A percentile compares a stretch with the other conserved stretches of the same genome.
These are phyloP conservation scores for Jackrogersella minutella DNA, from an alignment of 495 filamentous ascomycete species.

Conservation along the genomic window DNA sequence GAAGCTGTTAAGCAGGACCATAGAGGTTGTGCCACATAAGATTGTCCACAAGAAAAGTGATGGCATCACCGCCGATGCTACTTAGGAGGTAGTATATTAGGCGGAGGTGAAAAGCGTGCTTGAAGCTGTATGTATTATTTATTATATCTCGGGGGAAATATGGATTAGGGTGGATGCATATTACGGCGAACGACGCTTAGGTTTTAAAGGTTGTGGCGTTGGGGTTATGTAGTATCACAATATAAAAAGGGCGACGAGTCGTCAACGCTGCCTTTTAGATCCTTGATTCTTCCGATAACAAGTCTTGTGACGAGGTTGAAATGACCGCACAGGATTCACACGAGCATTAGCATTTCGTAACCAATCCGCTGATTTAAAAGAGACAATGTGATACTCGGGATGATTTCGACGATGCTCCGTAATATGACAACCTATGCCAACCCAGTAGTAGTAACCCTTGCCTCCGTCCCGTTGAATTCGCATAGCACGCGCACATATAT, in stretches of 20 bases:
- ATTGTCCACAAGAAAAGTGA: constrained; percentile 41
- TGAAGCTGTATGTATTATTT: constrained; percentile 21
- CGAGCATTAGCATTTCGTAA: neutral
- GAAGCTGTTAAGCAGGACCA: constrained; percentile 73
- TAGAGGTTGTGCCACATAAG: constrained; percentile 67
- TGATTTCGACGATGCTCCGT: constrained; percentile 17
- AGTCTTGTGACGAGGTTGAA: neutral
- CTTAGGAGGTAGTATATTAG: constrained; percentile 28
- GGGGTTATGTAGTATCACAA: neutral
- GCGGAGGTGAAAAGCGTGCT: neutral
- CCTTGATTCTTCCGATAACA: neutral
- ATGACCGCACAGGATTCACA: neutral
- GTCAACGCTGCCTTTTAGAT: neutral
- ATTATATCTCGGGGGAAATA: constrained; percentile 10
- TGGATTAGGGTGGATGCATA: constrained; percentile 2
- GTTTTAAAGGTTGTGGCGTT: constrained; percentile 12
- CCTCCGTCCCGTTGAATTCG: constrained; percentile 27
- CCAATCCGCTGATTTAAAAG: neutral
- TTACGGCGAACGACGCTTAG: neutral
- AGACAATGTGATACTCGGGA: constrained; percentile 4
- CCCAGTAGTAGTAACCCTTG: constrained; percentile 11
- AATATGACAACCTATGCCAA: constrained; percentile 38
- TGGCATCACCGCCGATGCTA: constrained; percentile 25
- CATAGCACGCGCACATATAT: constrained; percentile 31
- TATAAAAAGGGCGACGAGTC: neutral